Evolutionary conservation across 192 early-diverging fungal species (phyloP).

Genomic region (Coemansia sp.): DNA sequence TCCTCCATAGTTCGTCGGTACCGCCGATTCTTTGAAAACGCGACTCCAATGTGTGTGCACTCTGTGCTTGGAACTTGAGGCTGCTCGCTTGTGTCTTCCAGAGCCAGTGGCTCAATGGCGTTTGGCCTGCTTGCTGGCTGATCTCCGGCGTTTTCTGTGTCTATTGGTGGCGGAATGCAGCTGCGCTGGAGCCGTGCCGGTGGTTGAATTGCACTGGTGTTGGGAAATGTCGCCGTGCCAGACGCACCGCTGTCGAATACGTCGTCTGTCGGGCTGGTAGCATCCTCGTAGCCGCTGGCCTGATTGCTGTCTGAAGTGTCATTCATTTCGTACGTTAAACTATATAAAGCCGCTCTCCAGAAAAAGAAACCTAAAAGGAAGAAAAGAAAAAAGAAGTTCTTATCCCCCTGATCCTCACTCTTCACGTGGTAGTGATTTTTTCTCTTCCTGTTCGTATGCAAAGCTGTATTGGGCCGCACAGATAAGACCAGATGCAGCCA

Average conservation of each 20-base stretch:
- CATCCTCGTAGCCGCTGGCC: constrained; percentile 3
- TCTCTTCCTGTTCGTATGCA: not conserved
- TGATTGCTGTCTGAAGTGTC: constrained; percentile 1
- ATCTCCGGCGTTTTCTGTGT: constrained; percentile 42
- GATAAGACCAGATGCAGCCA: no score
- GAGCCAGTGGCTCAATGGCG: constrained; percentile 13
- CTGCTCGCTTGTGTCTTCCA: not conserved
- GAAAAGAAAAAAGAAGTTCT: not conserved
- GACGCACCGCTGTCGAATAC: constrained; percentile 3
- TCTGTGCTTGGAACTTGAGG: constrained; percentile 3
- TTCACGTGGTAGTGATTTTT: constrained; percentile 1
- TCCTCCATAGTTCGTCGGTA: constrained; percentile 98
- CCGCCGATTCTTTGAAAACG: constrained; percentile 68
- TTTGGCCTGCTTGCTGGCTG: constrained; percentile 16
- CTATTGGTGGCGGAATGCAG: constrained; percentile 46
- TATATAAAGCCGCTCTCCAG: not conserved
- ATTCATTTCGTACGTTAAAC: constrained; percentile 10
- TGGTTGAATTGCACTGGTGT: constrained; percentile 29
- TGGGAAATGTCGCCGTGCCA: constrained; percentile 18
- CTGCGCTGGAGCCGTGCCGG: constrained; percentile 46
- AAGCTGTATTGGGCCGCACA: no score
- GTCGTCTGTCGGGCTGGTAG: constrained; percentile 16
- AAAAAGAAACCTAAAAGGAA: not conserved
- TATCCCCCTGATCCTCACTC: not conserved
- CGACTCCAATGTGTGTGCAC: constrained; percentile 39